phyloP scores from a whole-genome alignment of 2,329 filamentous ascomycete genomes.

The Tolypocladium tundrense region DNA sequence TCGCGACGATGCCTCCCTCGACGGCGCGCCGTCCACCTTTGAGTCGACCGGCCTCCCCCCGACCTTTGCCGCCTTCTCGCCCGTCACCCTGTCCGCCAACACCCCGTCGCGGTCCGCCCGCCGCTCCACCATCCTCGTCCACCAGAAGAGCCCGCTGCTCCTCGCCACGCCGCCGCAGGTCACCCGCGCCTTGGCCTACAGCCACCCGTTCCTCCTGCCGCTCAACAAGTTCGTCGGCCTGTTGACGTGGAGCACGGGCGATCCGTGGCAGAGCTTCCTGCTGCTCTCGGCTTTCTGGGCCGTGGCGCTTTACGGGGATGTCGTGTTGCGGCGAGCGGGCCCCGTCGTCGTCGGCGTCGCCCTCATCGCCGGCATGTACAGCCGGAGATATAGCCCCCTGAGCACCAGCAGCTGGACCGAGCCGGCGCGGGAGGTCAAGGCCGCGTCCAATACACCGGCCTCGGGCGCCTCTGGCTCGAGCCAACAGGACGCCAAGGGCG shows the following conservation, averaged over 20 bases:
- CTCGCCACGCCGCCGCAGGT: slow-evolving; percentile 91
- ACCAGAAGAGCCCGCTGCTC: slow-evolving; percentile 89
- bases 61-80: slow-evolving; percentile 85
- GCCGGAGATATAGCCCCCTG: slow-evolving; percentile 76
- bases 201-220: slow-evolving; percentile 85
- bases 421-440: slow-evolving; percentile 26
- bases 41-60: slow-evolving; percentile 40
- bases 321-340: slow-evolving; percentile 69
- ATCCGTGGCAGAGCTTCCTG: slow-evolving; percentile 96
- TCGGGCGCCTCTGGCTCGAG: slow-evolving; percentile 7
- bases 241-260: slow-evolving; percentile 85
- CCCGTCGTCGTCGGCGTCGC: slow-evolving; percentile 71
- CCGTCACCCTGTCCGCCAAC: slow-evolving; percentile 62
- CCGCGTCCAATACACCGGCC: slow-evolving; percentile 10
- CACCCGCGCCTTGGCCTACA: slow-evolving; percentile 88
- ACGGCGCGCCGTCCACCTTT: slow-evolving; percentile 21
- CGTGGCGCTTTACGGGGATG: slow-evolving; percentile 73
- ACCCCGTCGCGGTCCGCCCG: slow-evolving; percentile 53
- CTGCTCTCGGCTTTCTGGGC: slow-evolving; percentile 81
- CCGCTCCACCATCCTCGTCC: slow-evolving; percentile 84
- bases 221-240: slow-evolving; percentile 78
- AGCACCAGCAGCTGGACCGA: slow-evolving; percentile 71
- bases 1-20: slow-evolving; percentile 24
- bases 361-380: slow-evolving; percentile 88
- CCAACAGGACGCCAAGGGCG: slow-evolving; percentile 12